A percentile compares a stretch with the other conserved stretches of the same genome.
Conservation (phyloP, 139 green algal species). For the Choricystis sp. region DNA sequence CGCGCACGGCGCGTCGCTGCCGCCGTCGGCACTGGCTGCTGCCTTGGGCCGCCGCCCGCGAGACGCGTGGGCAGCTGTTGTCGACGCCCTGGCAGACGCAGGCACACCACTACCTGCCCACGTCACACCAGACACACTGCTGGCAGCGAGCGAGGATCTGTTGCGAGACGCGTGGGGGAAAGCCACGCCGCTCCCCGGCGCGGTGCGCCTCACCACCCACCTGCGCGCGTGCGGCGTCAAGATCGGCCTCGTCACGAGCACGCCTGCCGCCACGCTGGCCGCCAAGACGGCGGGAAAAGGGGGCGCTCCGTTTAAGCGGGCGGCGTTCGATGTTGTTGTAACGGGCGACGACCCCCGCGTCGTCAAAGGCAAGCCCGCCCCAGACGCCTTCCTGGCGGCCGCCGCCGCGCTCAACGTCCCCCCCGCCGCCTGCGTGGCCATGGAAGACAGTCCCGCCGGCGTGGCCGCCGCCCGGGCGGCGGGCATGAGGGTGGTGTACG, state of each 20-base stretch:
- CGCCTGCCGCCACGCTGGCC: constrained; percentile 27
- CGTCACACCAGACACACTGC: no score
- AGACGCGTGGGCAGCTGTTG: neutral
- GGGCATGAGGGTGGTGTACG: constrained; percentile 62
- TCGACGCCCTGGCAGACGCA: neutral
- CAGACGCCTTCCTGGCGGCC: constrained; percentile 59
- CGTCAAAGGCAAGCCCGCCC: constrained; percentile 59
- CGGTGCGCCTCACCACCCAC: constrained; percentile 53
- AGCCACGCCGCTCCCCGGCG: constrained; percentile 55
- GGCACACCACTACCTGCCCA: neutral
- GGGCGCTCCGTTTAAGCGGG: constrained; percentile 10
- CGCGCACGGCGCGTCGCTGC: neutral
- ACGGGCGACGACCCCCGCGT: constrained; percentile 55
- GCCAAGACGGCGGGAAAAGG: constrained; percentile 25
- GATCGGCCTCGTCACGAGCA: constrained; percentile 63
- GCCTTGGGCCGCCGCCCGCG: no score
- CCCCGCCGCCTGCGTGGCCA: constrained; percentile 43
- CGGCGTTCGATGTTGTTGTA: constrained; percentile 26
- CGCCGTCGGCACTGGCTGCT: neutral
- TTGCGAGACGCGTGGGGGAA: neutral
- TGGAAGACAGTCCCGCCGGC: constrained; percentile 73
- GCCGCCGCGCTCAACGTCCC: constrained; percentile 25
- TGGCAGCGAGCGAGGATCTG: neutral
- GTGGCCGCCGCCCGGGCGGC: constrained; percentile 47
- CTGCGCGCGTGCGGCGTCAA: constrained; percentile 29